Conservation (phyloP, 108 stramenopile species). For the Cyclotella cryptica region DNA sequence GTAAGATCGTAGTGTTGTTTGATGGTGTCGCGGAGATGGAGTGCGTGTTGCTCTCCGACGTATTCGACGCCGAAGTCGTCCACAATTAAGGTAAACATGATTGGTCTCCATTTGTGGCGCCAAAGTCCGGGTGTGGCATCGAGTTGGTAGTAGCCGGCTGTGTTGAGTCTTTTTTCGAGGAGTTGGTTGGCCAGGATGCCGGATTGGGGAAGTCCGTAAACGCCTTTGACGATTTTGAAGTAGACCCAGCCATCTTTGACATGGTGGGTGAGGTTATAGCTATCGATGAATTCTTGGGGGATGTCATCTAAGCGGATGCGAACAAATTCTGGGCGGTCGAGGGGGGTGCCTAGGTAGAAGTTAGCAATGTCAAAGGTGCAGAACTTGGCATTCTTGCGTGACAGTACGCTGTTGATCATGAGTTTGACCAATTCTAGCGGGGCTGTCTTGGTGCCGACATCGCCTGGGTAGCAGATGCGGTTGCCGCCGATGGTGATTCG, state of each 20-base stretch:
- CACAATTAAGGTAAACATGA: constrained; percentile 19
- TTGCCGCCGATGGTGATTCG: constrained; percentile 54
- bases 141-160: constrained; percentile 22
- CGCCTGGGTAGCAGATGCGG: constrained; percentile 12
- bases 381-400: constrained; percentile 31
- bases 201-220: constrained; percentile 58
- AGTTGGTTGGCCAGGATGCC: constrained; percentile 41
- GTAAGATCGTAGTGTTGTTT: constrained; percentile 27
- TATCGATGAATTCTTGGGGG: constrained; percentile 35
- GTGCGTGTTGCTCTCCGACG: constrained; percentile 22
- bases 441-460: constrained; percentile 18
- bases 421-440: constrained; percentile 37
- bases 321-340: constrained; percentile 49
- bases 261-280: constrained; percentile 23
- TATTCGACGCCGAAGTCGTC: constrained; percentile 68
- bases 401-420: constrained; percentile 55
- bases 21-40: constrained; percentile 45
- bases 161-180: constrained; percentile 1
- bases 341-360: constrained; percentile 42
- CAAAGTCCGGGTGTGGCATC: constrained; percentile 50
- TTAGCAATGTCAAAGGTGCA: constrained; percentile 38
- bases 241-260: constrained; percentile 22
- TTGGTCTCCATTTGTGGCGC: constrained; percentile 25
- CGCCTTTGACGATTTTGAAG: constrained; percentile 37
- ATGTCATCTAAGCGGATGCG: constrained; percentile 28